phyloP scores from a whole-genome alignment of 2,329 filamentous ascomycete species.

The Ilyonectria sp. region DNA sequence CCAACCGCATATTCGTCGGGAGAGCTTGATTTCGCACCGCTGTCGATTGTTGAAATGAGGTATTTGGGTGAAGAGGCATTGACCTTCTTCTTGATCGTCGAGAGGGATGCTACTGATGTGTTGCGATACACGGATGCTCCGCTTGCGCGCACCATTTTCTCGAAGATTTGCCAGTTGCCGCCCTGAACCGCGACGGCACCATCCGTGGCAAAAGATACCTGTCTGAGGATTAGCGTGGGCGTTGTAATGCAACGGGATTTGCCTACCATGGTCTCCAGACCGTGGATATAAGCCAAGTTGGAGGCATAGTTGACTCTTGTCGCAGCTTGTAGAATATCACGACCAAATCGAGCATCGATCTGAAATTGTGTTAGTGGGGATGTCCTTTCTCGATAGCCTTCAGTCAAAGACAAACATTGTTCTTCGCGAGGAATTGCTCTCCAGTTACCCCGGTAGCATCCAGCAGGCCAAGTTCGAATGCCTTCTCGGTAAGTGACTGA shows the following conservation, averaged over 20 bases:
- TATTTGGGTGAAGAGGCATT: constrained; percentile 63
- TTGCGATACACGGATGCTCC: constrained; percentile 75
- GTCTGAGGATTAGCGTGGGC: constrained; percentile 21
- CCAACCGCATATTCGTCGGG: constrained; percentile 62
- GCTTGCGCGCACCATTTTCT: constrained; percentile 80
- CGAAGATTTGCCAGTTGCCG: constrained; percentile 96
- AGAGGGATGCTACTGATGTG: constrained; percentile 76
- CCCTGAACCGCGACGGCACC: constrained; percentile 84
- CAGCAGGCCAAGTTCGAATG: constrained; percentile 77
- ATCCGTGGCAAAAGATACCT: constrained; percentile 89
- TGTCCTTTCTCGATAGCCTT: neutral
- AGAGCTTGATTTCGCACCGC: constrained; percentile 36
- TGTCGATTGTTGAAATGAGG: constrained; percentile 57
- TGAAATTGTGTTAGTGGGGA: constrained; percentile 45
- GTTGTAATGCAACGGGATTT: too few species aligned
- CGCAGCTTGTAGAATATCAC: constrained; percentile 89
- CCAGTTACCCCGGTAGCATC: constrained; percentile 80
- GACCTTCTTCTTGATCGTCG: constrained; percentile 61
- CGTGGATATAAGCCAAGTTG: constrained; percentile 89
- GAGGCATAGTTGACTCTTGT: constrained; percentile 97
- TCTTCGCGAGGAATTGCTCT: constrained; percentile 77
- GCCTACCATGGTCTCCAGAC: constrained; percentile 84
- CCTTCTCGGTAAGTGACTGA: constrained; percentile 78
- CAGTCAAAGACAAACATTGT: constrained; percentile 62
- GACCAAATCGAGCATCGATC: constrained; percentile 77